Base-by-base conservation (phyloP, 2,329 filamentous ascomycete genomes). In the Cladophialophora carrionii region DNA sequence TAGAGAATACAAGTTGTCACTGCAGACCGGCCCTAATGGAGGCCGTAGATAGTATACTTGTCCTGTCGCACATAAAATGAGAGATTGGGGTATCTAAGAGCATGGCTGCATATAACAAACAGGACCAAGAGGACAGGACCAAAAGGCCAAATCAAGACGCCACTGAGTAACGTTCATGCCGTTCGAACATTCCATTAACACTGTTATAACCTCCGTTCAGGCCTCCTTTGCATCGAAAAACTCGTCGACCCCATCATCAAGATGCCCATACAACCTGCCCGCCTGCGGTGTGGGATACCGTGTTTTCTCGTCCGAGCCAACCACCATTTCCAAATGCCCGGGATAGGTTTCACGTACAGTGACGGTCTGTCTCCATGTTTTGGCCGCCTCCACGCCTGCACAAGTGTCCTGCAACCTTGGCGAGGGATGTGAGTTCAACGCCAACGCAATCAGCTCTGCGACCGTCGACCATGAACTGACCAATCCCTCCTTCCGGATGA, bases 401-500 rank as follows among this genome's bases (percentile, higher is more conserved):
- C 66, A 68, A 8, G 66, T 68, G 37, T 68, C 61, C 37, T 68
- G 66, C 31, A 68, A 31, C 22, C 55, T 61, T 1, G 57, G n/a
- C 12, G 66, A 68, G 2, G 66, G 66, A 22, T 24, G 62, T 29
- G 66, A 68, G 24, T 68, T 68, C 53, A 68, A 59, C 24, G 66
- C 66, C 22, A 68, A 37, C 34, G 66, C 29, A 3, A 68, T 59
- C 48, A 68, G 34, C 52, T 68, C 66, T 12, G 64, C 61, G 7
- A 68, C 62, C 5, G 61, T 68, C 1, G 61, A 60, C 66, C 66
- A 68, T 17, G 66, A 66, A 24, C 32, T 29, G n/a, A 68, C 66
- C 41, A 68, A 24, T 10, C 66, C 63, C 34, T 66, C 57, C 20
- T 59, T 59, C 9, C 10, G 32, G 34, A 68, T 54, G 29, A 64